Evolutionary conservation across 106 monocot species (phyloP).

Genomic region (Amphibolis antarctica): DNA sequence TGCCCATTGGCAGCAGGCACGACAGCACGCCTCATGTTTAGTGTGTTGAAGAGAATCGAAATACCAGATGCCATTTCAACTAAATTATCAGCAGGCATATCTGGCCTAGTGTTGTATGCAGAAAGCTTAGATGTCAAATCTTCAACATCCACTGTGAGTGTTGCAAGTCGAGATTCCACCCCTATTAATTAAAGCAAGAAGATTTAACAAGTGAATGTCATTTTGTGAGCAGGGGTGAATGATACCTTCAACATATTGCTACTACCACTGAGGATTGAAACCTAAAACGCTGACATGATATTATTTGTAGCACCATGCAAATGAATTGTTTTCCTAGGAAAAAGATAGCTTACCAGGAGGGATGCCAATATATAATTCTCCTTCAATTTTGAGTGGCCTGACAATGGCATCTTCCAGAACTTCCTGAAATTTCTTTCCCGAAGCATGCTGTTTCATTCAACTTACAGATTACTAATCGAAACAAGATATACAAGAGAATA

Average conservation of each 20-base stretch:
- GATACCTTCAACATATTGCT: background rate
- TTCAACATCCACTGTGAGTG: conserved; percentile 57
- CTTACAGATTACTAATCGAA: background rate
- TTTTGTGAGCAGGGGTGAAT: no score
- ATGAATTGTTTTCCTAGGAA: background rate
- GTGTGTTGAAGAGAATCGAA: conserved; percentile 77
- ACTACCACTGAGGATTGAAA: background rate
- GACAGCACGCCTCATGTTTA: conserved; percentile 77
- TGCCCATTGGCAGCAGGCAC: conserved; percentile 97
- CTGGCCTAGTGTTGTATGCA: conserved; percentile 17
- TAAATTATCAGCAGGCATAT: conserved; percentile 35
- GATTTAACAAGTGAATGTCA: no score
- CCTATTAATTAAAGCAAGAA: conserved; percentile 25
- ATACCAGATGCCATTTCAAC: conserved; percentile 36
- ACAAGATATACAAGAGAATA: background rate
- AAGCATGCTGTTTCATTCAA: conserved; percentile 48
- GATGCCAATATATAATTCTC: conserved; percentile 93
- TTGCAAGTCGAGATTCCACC: conserved; percentile 82
- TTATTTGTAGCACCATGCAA: background rate
- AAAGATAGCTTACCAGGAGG: conserved; percentile 53
- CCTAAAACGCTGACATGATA: background rate
- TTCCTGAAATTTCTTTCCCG: conserved; percentile 86
- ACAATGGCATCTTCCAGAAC: conserved; percentile 89
- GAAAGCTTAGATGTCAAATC: conserved; percentile 42
- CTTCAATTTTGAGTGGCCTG: conserved; percentile 70